Evolutionary conservation across 495 filamentous ascomycete species (phyloP).

Genomic region (Evansstolkia leycettana): DNA sequence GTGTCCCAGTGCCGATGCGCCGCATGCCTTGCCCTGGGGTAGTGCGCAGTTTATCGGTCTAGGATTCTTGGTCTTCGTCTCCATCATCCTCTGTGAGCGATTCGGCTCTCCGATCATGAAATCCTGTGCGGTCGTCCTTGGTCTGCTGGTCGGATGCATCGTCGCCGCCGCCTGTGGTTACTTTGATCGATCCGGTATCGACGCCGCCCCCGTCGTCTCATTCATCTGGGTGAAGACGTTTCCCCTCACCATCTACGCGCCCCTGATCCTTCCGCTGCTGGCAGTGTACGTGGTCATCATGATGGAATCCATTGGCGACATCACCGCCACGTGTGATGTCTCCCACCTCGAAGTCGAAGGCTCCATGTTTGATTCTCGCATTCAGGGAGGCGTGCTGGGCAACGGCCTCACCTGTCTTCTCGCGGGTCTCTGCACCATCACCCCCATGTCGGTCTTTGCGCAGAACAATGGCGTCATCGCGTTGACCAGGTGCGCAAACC

Average conservation of each 20-base stretch:
- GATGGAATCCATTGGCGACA: conserved; percentile 76
- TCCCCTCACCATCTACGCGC: conserved; percentile 65
- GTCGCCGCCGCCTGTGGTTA: conserved; percentile 70
- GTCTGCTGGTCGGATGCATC: conserved; percentile 68
- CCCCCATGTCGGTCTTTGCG: conserved; percentile 67
- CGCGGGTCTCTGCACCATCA: conserved; percentile 73
- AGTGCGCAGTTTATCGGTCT: conserved; percentile 59
- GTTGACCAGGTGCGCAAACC: conserved; percentile 78
- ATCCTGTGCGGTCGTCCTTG: conserved; percentile 58
- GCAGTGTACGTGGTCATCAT: conserved; percentile 82
- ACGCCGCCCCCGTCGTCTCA: conserved; percentile 52
- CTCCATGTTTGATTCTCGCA: conserved; percentile 68
- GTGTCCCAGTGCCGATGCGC: conserved; percentile 62
- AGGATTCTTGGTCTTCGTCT: conserved; percentile 73
- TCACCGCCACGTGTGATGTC: conserved; percentile 55
- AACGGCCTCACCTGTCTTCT: conserved; percentile 77
- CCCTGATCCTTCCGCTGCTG: conserved; percentile 70
- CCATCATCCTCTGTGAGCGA: conserved; percentile 64
- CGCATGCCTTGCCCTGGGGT: conserved; percentile 80
- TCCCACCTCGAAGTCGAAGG: conserved; percentile 76
- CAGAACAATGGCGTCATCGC: conserved; percentile 94
- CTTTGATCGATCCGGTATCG: conserved; percentile 54
- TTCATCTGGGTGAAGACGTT: conserved; percentile 93
- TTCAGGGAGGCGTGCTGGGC: conserved; percentile 70
- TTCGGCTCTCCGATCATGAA: conserved; percentile 66